phyloP scores from a whole-genome alignment of 2,329 filamentous ascomycete genomes.

The Nannizziopsis arthrosporioides region DNA sequence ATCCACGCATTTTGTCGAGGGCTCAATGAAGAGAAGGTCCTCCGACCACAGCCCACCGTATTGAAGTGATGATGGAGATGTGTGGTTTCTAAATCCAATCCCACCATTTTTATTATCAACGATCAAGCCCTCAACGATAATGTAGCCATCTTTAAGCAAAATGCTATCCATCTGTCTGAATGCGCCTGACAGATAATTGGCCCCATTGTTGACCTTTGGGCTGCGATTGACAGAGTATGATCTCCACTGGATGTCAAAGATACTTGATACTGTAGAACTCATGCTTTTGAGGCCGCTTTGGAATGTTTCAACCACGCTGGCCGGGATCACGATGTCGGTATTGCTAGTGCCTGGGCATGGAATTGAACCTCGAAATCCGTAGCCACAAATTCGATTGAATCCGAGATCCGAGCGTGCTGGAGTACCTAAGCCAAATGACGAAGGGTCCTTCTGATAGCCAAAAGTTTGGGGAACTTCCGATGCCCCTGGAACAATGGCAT shows the following conservation, averaged over 20 bases:
- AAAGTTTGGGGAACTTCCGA: conserved; percentile 22
- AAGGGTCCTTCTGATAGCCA: conserved; percentile 28
- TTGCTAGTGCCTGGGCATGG: conserved; percentile 20
- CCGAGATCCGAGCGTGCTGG: conserved; percentile 24
- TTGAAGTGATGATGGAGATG: conserved; percentile 23
- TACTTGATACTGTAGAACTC: conserved; percentile 29
- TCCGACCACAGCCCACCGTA: conserved; percentile 37
- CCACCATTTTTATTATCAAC: conserved; percentile 34
- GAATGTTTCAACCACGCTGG: conserved; percentile 26
- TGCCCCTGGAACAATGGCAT: conserved; percentile 23
- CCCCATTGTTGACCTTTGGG: conserved; percentile 23
- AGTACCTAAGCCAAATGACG: conserved; percentile 33
- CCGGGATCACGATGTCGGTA: conserved; percentile 25
- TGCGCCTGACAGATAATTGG: conserved; percentile 21
- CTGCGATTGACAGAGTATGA: conserved; percentile 18
- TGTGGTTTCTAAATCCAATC: conserved; percentile 39
- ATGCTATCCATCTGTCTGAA: conserved; percentile 25
- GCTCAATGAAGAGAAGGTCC: conserved; percentile 40
- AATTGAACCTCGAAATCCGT: conserved; percentile 3
- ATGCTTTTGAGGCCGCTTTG: conserved; percentile 27
- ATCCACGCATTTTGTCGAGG: conserved; percentile 36
- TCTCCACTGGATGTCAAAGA: conserved; percentile 35
- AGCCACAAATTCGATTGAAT: conserved; percentile 27
- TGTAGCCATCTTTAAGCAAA: conserved; percentile 24
- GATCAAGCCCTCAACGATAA: conserved; percentile 35